Conservation (phyloP, 176 grass and related monocot species). For the Hordeum marinum region DNA sequence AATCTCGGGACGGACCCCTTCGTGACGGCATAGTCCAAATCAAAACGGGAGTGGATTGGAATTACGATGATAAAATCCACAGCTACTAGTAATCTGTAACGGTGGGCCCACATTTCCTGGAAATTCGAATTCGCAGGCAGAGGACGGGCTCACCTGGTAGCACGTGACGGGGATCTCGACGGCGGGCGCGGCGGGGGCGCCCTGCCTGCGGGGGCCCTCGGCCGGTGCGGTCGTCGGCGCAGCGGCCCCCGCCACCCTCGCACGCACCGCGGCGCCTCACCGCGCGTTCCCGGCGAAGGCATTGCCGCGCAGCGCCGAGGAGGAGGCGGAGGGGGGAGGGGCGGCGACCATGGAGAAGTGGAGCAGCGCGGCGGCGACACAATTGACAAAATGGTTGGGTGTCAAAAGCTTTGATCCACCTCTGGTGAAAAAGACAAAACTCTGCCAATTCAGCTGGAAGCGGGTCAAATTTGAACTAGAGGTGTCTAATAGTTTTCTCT, state of each 20-base stretch:
- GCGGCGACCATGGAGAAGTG: constrained; percentile 20
- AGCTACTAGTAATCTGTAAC: too few relatives aligned
- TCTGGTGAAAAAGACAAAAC: too few relatives aligned
- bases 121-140: constrained; percentile 12
- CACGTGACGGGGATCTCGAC: constrained; percentile 95
- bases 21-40: neutral
- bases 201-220: constrained; percentile 28
- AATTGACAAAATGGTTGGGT: too few relatives aligned
- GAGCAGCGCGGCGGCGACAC: constrained; percentile 22
- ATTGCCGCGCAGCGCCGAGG: constrained; percentile 32
- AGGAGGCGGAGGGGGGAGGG: neutral
- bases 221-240: constrained; percentile 30
- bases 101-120: neutral
- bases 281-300: constrained; percentile 1
- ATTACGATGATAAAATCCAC: too few relatives aligned
- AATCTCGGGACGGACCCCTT: neutral
- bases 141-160: constrained; percentile 71
- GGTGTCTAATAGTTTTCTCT: too few relatives aligned
- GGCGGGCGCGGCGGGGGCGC: constrained; percentile 10
- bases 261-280: constrained; percentile 11
- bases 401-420: too few relatives aligned
- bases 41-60: too few relatives aligned
- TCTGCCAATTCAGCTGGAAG: too few relatives aligned
- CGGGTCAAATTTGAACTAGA: too few relatives aligned
- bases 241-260: constrained; percentile 33